Base-by-base conservation (phyloP, 2,329 filamentous ascomycete species). In the Colletotrichum sojae region DNA sequence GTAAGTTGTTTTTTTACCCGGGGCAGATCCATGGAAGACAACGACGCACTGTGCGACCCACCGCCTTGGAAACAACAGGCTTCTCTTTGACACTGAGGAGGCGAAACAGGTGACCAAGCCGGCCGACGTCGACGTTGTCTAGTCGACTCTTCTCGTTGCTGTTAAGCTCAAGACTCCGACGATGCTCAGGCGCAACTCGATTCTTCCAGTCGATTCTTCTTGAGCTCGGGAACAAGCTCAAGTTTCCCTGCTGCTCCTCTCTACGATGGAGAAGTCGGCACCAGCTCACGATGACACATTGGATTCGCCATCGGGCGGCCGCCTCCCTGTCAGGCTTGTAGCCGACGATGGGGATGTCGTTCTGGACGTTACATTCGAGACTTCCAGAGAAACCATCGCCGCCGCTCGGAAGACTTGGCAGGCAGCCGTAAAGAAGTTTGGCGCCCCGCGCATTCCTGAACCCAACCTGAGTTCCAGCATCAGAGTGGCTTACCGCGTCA, bases 291-390 rank as follows among this genome's bases (percentile, higher is more conserved):
- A 75, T 72, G 73, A 73, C 57, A 61, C 73, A 55, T 70, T 71
- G 40, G 63, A 67, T 45, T 48, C 53, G 51, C 54, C 70, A 43
- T 62, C 72, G 65, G 73, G 69, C 63, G 71, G 74, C 63, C 73
- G 77, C 51, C 75, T 78, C 51, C 73, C 76, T 36, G 76, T 89
- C 62, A 77, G 89, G 51, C 80, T 84, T 39, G 86, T 94, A 57
- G 85, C 85, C 22, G 73, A 83, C 4, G 79, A 82, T 16, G 92
- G 92, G 43, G 90, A 94, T 74, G 78, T 94, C 20, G 77, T 94
- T 39, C 84, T 94, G 15, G 85, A 90, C 70, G 86, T 94, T 43
- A 85, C 85, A 8, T 92, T 94, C 75, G 86, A 90, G 70, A 90
- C 88, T 43, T 88, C 85, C 3, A 80, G 78, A 51, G 79, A 85